Evolutionary conservation across 169 alveolate species (phyloP), one percentile per base, ranked within the genome.

Genomic region (Plasmodium reichenowi): DNA sequence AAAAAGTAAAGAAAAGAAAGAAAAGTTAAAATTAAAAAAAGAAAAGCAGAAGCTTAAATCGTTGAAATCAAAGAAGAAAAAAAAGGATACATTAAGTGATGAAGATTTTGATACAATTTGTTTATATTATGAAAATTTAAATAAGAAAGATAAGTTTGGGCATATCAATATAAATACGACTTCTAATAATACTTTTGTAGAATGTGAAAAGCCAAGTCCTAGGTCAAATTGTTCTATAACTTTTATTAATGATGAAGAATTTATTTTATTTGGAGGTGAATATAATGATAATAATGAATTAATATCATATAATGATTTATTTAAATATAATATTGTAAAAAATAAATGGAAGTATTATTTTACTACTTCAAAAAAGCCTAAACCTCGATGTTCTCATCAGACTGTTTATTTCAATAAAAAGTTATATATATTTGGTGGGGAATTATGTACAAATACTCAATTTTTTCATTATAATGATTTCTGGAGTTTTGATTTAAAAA

Each of bases 371-470:
- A 63, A 67, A 50, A 89, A 93, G 38, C 98, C 98, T 12, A 95
- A 94, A 50, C 98, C 98, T 1, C 88, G 98, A 58, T 96, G 98
- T 87, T 93, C 98, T 13, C 98, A 97, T 74, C 98, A 96, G 74
- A 96, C 97, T 3, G 96, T 96, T 45, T 70, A 74, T 67, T 95
- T 78, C 95, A 94, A 94, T 64, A 97, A 97, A 80, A 88, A 92
- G 78, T 74, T 97, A 12, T 96, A 93, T 73, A 93, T 97, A 48
- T 96, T 96, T 91, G 98, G 98, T 1, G 98, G 98, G 13, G 98
- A 97, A 75, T 96, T 91, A 90, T 86, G 96, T 83, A 96, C 98
- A 10, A 93, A 93, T 45, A 92, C 94, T 43, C 97, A 97, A 73
- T 97, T 96, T 67, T 95, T 93, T 66, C 98, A 97, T 94, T 97